These are phyloP conservation scores for Globisporangium okanoganense DNA, from an alignment of 352 stramenopile species.

Conservation along the genomic window DNA sequence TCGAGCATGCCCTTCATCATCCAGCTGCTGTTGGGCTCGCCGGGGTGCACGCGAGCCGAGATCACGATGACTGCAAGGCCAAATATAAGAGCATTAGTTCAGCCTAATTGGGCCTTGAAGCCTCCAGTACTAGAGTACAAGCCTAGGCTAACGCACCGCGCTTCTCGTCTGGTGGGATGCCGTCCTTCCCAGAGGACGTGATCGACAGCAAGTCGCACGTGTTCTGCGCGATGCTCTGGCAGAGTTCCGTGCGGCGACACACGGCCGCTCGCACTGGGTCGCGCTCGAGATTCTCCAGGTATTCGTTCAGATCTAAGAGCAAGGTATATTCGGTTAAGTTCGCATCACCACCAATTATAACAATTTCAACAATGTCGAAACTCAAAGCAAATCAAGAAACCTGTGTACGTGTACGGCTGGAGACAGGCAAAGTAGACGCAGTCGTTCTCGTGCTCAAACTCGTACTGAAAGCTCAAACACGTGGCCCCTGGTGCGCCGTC, in stretches of 20 bases:
- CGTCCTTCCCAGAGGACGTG: constrained; percentile 50
- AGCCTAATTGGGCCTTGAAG: not conserved
- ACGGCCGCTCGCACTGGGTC: constrained; percentile 39
- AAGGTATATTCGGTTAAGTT: not conserved
- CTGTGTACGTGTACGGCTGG: constrained; percentile 87
- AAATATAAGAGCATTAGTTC: not conserved
- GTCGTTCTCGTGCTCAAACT: constrained; percentile 65
- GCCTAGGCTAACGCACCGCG: constrained; percentile 23
- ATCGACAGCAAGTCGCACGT: constrained; percentile 88
- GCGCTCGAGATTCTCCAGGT: constrained; percentile 53
- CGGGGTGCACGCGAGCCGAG: constrained; percentile 84
- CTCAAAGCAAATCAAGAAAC: constrained; percentile 19
- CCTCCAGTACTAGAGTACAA: not conserved
- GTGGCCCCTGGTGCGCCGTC: constrained; percentile 39
- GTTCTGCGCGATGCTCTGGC: constrained; percentile 81
- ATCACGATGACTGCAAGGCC: constrained; percentile 69
- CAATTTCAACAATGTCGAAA: not conserved
- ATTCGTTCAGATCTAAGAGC: constrained; percentile 59
- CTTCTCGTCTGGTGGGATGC: constrained; percentile 39
- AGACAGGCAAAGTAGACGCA: constrained; percentile 81
- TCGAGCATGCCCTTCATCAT: constrained; percentile 94
- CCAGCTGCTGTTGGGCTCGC: constrained; percentile 87
- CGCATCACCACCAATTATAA: not conserved
- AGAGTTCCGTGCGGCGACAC: constrained; percentile 71
- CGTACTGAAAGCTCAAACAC: constrained; percentile 65